These are phyloP conservation scores for Noccaea bulbosa DNA, from an alignment of 345 rosid species.

Conservation along the genomic window DNA sequence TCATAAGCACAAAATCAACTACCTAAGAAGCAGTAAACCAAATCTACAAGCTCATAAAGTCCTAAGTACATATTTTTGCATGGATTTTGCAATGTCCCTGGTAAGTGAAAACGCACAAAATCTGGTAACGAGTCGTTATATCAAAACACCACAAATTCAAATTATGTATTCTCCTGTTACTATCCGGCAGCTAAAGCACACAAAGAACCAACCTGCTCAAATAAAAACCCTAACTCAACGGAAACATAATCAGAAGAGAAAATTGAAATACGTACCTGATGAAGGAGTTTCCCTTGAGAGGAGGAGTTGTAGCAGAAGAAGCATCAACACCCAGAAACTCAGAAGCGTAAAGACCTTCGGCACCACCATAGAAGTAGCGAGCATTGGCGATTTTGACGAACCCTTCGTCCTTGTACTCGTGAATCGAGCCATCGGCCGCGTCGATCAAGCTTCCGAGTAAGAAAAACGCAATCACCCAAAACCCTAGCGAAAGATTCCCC, in stretches of 20 bases:
- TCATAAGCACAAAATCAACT: background rate
- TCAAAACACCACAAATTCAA: no score
- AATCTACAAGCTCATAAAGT: background rate
- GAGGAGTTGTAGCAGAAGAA: constrained; percentile 42
- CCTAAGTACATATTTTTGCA: background rate
- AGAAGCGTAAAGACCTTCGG: constrained; percentile 75
- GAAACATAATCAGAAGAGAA: background rate
- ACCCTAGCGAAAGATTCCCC: constrained; percentile 8
- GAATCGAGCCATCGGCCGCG: constrained; percentile 58
- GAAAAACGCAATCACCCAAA: constrained; percentile 12
- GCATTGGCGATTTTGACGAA: constrained; percentile 59
- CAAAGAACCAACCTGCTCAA: background rate
- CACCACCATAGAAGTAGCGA: constrained; percentile 73
- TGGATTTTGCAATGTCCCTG: background rate
- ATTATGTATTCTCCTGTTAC: no score
- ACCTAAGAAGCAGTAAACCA: background rate
- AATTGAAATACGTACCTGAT: constrained; percentile 48
- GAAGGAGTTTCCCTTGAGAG: constrained; percentile 60
- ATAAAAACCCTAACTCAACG: constrained; percentile 4
- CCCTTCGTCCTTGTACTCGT: constrained; percentile 58
- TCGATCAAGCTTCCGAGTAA: constrained; percentile 13
- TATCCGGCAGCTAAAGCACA: no score
- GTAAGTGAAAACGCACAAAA: background rate
- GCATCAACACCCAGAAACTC: constrained; percentile 43
- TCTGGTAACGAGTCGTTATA: background rate